Evolutionary conservation across 768 basidiomycete genomes (phyloP).

Genomic region (Chalciporus pseudorubinellus): DNA sequence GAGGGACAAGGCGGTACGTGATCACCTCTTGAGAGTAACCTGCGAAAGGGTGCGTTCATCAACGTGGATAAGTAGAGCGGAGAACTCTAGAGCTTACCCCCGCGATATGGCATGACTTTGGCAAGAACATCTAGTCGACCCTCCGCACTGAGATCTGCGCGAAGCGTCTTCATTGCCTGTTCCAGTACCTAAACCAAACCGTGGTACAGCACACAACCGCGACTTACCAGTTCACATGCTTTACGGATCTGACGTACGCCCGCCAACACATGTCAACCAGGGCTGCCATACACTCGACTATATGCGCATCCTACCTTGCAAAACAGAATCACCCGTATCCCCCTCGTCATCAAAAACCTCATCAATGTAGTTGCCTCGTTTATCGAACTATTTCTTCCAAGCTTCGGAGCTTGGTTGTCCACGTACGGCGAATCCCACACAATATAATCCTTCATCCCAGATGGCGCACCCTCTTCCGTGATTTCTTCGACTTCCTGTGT

Average conservation of each 20-base stretch:
- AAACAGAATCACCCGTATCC: conserved; percentile 82
- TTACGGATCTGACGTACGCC: conserved; percentile 62
- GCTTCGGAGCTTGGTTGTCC: conserved; percentile 49
- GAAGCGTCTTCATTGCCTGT: conserved; percentile 78
- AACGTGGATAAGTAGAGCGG: neutral
- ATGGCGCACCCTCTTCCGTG: conserved; percentile 78
- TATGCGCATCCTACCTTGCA: conserved; percentile 56
- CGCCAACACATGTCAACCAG: neutral
- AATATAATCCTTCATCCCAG: conserved; percentile 75
- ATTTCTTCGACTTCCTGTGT: conserved; percentile 59
- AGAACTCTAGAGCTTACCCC: conserved; percentile 49
- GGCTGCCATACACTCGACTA: neutral
- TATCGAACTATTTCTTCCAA: conserved; percentile 59
- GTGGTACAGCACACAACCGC: neutral
- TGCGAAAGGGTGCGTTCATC: conserved; percentile 21
- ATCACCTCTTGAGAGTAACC: conserved; percentile 72
- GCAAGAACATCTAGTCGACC: conserved; percentile 74
- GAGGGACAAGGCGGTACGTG: neutral
- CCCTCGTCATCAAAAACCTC: conserved; percentile 78
- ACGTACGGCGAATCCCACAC: conserved; percentile 71
- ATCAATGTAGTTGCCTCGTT: conserved; percentile 70
- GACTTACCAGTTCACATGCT: conserved; percentile 71
- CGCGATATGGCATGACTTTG: conserved; percentile 78
- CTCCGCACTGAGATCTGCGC: conserved; percentile 66
- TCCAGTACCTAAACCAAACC: conserved; percentile 15